Conservation (phyloP, 148 eudicot species). For the Camellia japonica region DNA sequence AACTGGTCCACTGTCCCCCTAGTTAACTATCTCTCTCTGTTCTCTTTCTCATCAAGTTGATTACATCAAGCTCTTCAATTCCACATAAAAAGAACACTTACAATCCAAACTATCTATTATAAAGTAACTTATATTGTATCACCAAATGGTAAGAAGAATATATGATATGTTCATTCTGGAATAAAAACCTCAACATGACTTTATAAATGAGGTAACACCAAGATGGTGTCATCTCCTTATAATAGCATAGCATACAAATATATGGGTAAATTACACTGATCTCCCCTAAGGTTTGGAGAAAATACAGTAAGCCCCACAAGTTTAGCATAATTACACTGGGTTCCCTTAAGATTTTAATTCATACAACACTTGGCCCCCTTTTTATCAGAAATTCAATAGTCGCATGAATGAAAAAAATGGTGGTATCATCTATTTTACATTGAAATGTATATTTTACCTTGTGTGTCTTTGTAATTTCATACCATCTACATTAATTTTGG, state of each 20-base stretch:
- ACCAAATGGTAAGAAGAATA: background rate
- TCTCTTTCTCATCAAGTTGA: background rate
- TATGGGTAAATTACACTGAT: too few species aligned
- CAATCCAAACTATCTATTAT: background rate
- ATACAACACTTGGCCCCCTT: too few species aligned
- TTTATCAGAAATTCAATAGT: too few species aligned
- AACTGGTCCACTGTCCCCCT: background rate
- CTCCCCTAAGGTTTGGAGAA: too few species aligned
- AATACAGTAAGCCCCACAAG: too few species aligned
- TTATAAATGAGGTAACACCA: background rate
- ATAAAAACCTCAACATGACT: background rate
- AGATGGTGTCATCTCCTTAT: background rate
- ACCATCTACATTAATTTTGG: too few species aligned
- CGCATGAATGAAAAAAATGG: too few species aligned
- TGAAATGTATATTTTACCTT: too few species aligned
- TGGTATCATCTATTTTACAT: too few species aligned
- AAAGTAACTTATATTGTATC: background rate
- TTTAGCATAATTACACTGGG: too few species aligned
- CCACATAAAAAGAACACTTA: background rate
- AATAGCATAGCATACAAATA: background rate
- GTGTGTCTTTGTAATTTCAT: too few species aligned
- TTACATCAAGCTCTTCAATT: background rate
- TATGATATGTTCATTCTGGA: background rate
- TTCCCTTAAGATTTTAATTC: too few species aligned
- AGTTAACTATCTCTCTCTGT: background rate